Evolutionary conservation across 2,329 filamentous ascomycete species (phyloP).

Genomic region (Trichoderma harzianum): DNA sequence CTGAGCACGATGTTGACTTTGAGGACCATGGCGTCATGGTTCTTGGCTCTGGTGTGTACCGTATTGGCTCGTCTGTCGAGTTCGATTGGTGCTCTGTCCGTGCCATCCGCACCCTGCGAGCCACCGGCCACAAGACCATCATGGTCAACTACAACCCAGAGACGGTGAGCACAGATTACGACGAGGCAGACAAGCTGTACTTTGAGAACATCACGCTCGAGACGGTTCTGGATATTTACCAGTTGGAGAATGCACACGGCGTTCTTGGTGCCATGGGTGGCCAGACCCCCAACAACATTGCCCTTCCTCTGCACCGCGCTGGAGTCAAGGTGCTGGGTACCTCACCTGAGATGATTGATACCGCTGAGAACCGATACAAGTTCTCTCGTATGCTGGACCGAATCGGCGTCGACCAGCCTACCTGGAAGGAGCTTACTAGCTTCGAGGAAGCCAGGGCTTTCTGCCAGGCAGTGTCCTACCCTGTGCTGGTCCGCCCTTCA

Average conservation of each 20-base stretch:
- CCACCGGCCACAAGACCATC: constrained; percentile 84
- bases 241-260: constrained; percentile 76
- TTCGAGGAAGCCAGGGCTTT: constrained; percentile 86
- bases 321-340: constrained; percentile 93
- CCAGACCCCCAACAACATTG: constrained; percentile 97
- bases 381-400: constrained; percentile 97
- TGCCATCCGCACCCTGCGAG: constrained; percentile 84
- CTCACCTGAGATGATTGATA: constrained; percentile 98
- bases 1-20: constrained; percentile 78
- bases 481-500: constrained; percentile 89
- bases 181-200: constrained; percentile 90
- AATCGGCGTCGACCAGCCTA: constrained; percentile 91
- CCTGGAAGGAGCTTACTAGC: constrained; percentile 96
- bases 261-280: constrained; percentile 95
- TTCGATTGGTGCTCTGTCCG: constrained; percentile 99
- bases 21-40: constrained; percentile 95
- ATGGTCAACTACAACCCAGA: constrained; percentile 97
- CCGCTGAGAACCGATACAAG: constrained; percentile 95
- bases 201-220: constrained; percentile 95
- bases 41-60: constrained; percentile 90
- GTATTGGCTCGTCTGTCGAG: constrained; percentile 95
- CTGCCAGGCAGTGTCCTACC: constrained; percentile 85
- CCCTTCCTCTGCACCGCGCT: constrained; percentile 78
- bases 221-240: constrained; percentile 88
- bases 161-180: constrained; percentile 85